These are phyloP conservation scores for Myrica gale DNA, from an alignment of 306 rosid genomes.

Conservation along the genomic window DNA sequence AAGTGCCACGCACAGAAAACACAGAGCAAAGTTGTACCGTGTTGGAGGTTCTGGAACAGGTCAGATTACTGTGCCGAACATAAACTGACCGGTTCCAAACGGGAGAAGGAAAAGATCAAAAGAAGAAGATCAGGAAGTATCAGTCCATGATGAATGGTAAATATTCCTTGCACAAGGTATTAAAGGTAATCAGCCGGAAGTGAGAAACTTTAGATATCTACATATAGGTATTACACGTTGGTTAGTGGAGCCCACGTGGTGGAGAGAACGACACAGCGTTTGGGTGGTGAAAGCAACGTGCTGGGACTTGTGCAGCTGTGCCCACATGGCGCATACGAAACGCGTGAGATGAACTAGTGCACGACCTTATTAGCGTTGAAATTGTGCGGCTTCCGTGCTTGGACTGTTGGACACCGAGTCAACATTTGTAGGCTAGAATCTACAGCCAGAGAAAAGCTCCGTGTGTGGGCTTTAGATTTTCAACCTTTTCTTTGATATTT, in stretches of 20 bases:
- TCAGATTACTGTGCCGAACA: background rate
- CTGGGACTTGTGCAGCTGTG: background rate
- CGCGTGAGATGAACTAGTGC: no score
- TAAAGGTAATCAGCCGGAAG: no score
- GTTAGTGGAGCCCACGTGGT: background rate
- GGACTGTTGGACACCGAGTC: background rate
- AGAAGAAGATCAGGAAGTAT: no score
- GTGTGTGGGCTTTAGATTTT: no score
- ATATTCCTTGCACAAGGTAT: no score
- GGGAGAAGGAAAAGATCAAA: background rate
- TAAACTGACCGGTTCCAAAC: background rate
- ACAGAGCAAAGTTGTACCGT: constrained; percentile 18
- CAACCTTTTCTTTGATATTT: no score
- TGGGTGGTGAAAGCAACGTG: background rate
- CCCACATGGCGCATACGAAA: background rate
- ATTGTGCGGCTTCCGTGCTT: background rate
- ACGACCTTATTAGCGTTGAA: background rate
- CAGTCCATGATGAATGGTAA: background rate
- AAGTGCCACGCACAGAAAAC: background rate
- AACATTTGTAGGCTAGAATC: no score
- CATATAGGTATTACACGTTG: background rate
- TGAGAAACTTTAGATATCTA: no score
- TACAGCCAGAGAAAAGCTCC: no score
- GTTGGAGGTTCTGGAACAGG: constrained; percentile 26
- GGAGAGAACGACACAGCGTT: background rate